Evolutionary conservation across 2,329 filamentous ascomycete genomes (phyloP).

Genomic region (Penicillium oxalicum): DNA sequence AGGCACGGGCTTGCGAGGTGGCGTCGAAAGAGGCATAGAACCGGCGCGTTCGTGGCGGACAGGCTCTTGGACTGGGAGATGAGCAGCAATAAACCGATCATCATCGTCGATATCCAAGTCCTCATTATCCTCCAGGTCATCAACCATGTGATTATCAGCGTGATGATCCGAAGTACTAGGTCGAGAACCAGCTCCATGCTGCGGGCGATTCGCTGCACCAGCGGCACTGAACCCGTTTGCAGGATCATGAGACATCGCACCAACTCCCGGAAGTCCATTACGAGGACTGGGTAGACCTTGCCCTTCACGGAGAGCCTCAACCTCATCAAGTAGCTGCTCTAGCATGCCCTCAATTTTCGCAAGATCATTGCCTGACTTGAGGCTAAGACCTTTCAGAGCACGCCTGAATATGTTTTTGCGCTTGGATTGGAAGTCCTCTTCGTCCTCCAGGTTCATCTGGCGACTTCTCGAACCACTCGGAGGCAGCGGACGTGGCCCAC

Average conservation of each 20-base stretch:
- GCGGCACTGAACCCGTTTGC: slow-evolving; percentile 75
- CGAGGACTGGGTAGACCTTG: slow-evolving; percentile 39
- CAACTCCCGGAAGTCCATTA: slow-evolving; percentile 36
- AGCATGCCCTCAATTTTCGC: slow-evolving; percentile 87
- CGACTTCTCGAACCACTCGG: slow-evolving; percentile 55
- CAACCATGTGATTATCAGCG: slow-evolving; percentile 69
- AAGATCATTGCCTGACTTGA: slow-evolving; percentile 82
- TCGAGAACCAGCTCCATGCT: slow-evolving; percentile 59
- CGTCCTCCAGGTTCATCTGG: slow-evolving; percentile 46
- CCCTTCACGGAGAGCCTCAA: slow-evolving; percentile 68
- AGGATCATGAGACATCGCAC: slow-evolving; percentile 67
- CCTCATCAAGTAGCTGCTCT: slow-evolving; percentile 83
- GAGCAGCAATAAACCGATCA: slow-evolving; percentile 48
- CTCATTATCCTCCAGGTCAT: slow-evolving; percentile 76
- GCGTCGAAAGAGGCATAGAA: slow-evolving; percentile 42
- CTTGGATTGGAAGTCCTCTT: slow-evolving; percentile 62
- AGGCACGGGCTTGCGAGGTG: slow-evolving; percentile 38
- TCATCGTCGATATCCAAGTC: slow-evolving; percentile 49
- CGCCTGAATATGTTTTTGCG: slow-evolving; percentile 90
- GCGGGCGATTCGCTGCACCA: slow-evolving; percentile 67
- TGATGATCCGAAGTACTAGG: slow-evolving; percentile 60
- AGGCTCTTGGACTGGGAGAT: slow-evolving; percentile 54
- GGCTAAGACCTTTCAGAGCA: slow-evolving; percentile 83
- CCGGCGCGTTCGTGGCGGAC: slow-evolving; percentile 36
- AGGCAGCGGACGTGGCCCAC: slow-evolving; percentile 80